phyloP scores from a whole-genome alignment of 768 basidiomycete genomes.

The Chalciporus chontae region DNA sequence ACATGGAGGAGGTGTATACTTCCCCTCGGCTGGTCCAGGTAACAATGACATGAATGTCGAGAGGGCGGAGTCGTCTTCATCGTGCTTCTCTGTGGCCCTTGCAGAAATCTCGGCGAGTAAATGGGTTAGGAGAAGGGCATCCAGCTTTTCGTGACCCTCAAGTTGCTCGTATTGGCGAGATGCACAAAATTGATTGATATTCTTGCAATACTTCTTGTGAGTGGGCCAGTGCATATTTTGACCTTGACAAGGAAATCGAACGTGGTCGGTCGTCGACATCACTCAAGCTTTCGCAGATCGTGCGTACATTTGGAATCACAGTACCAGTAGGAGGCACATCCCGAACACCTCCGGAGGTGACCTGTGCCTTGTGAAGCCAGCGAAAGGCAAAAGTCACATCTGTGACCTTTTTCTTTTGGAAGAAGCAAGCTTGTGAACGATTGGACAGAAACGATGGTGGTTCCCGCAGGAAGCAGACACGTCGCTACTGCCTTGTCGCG shows the following conservation, averaged over 20 bases:
- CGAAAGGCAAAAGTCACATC: constrained; percentile 66
- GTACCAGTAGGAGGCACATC: constrained; percentile 73
- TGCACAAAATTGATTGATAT: constrained; percentile 42
- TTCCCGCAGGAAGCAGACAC: constrained; percentile 40
- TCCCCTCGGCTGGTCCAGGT: constrained; percentile 34
- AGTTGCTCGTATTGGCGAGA: constrained; percentile 49
- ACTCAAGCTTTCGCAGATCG: constrained; percentile 4
- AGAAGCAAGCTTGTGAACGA: constrained; percentile 50
- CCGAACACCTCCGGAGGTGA: constrained; percentile 54
- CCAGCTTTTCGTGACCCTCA: constrained; percentile 50
- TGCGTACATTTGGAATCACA: constrained; percentile 61
- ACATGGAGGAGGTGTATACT: constrained; percentile 31
- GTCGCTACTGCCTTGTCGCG: constrained; percentile 50
- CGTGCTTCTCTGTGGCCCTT: constrained; percentile 1
- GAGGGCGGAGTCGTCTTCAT: constrained; percentile 25
- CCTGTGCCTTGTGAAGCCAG: constrained; percentile 22
- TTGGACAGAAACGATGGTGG: constrained; percentile 42
- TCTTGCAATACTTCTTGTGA: constrained; percentile 70
- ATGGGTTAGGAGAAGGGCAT: constrained; percentile 63
- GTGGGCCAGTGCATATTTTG: constrained; percentile 65
- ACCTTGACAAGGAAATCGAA: constrained; percentile 39
- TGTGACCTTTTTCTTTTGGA: constrained; percentile 51
- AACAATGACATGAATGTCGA: constrained; percentile 43
- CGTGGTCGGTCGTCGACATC: constrained; percentile 4
- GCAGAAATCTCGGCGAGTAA: constrained; percentile 42